Evolutionary conservation across 2,329 filamentous ascomycete genomes (phyloP).

Genomic region (Phialophora tarda): DNA sequence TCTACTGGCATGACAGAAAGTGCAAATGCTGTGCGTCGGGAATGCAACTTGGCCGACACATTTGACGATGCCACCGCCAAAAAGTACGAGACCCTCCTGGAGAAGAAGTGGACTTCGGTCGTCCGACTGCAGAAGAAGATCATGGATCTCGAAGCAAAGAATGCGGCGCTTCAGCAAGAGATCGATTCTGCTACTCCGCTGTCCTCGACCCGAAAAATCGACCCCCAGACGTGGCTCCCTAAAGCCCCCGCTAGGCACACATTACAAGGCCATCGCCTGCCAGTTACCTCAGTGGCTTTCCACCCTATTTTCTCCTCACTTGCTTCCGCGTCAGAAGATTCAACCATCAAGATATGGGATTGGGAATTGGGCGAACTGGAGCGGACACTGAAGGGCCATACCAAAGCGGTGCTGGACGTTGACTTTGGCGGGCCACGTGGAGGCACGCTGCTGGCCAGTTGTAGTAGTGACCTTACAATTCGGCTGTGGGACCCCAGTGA

Average conservation of each 20-base stretch:
- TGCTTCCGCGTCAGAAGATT: constrained; percentile 89
- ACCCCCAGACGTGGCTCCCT: constrained; percentile 87
- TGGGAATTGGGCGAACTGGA: constrained; percentile 93
- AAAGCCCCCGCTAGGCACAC: constrained; percentile 78
- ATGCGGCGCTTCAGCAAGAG: constrained; percentile 75
- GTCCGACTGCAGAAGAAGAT: constrained; percentile 97
- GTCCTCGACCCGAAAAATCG: constrained; percentile 78
- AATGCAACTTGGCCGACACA: constrained; percentile 72
- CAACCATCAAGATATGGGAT: constrained; percentile 96
- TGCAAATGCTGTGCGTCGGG: constrained; percentile 74
- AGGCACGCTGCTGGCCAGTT: constrained; percentile 78
- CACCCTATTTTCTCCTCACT: constrained; percentile 90
- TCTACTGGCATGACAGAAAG: constrained; percentile 73
- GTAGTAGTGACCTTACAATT: constrained; percentile 87
- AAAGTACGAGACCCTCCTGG: constrained; percentile 90
- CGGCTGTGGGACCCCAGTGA: constrained; percentile 93
- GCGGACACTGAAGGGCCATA: constrained; percentile 88
- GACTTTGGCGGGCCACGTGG: constrained; percentile 88
- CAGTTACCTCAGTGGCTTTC: constrained; percentile 87
- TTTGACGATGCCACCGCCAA: constrained; percentile 84
- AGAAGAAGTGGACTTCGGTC: constrained; percentile 99
- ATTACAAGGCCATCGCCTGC: constrained; percentile 78
- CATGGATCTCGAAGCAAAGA: constrained; percentile 86
- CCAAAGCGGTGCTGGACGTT: constrained; percentile 82
- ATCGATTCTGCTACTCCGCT: constrained; percentile 81